Evolutionary conservation across 208 protist species (phyloP).

Genomic region (Trypanosomatidae sp.): DNA sequence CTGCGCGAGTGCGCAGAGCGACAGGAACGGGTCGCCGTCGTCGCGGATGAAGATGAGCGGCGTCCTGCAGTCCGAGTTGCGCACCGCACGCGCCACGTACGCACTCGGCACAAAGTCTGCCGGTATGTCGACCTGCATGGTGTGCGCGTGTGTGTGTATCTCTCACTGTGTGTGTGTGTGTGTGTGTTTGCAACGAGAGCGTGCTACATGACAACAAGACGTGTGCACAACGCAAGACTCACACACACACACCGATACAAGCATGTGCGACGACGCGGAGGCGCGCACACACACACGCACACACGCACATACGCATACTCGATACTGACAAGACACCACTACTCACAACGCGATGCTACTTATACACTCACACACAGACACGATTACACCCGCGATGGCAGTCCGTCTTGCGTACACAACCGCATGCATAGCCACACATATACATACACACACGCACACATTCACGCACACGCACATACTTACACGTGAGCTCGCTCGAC

Average conservation of each 20-base stretch:
- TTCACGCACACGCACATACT: too few relatives aligned
- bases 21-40: slow-evolving; percentile 76
- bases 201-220: neutral
- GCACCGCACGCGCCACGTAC: slow-evolving; percentile 49
- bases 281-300: too few relatives aligned
- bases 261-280: neutral
- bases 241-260: neutral
- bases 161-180: too few relatives aligned
- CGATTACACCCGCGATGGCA: too few relatives aligned
- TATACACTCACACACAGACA: too few relatives aligned
- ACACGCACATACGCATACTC: too few relatives aligned
- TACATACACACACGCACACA: too few relatives aligned
- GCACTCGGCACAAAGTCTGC: slow-evolving; percentile 33
- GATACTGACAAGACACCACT: too few relatives aligned
- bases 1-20: slow-evolving; percentile 48
- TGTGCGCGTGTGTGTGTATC: slow-evolving; percentile 4
- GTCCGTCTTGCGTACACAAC: too few relatives aligned
- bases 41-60: slow-evolving; percentile 63
- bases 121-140: slow-evolving; percentile 9
- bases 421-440: too few relatives aligned
- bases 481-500: slow-evolving; percentile 27
- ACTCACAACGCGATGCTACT: too few relatives aligned
- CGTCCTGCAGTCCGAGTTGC: slow-evolving; percentile 79
- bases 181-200: too few relatives aligned
- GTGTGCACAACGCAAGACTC: neutral